Evolutionary conservation across 208 protist genomes (phyloP).

Genomic region (Leishmania major): DNA sequence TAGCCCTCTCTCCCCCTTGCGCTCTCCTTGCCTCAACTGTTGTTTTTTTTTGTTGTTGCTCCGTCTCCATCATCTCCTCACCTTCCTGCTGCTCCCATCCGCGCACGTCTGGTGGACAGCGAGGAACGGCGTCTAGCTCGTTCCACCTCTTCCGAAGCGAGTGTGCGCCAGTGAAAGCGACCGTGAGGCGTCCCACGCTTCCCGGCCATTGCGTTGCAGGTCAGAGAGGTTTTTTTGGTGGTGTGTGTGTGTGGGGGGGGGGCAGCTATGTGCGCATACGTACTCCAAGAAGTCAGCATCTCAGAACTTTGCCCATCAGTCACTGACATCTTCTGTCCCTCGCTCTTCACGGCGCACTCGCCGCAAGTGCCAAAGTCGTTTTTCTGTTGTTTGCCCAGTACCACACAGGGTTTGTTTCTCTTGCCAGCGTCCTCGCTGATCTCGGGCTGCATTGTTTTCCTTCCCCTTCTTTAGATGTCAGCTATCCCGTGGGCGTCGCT

Average conservation of each 20-base stretch:
- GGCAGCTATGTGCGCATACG: not conserved
- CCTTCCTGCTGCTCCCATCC: not conserved
- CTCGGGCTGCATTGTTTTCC: not conserved
- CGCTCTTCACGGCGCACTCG: not conserved
- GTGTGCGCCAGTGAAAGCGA: not conserved
- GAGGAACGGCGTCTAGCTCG: not conserved
- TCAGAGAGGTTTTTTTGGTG: not conserved
- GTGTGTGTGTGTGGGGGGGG: too few species aligned
- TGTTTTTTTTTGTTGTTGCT: not conserved
- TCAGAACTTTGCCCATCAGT: not conserved
- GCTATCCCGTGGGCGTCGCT: not conserved
- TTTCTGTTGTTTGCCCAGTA: not conserved
- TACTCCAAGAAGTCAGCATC: not conserved
- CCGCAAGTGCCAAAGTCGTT: not conserved
- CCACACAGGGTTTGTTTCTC: not conserved
- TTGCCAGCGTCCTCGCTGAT: not conserved
- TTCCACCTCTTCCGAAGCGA: not conserved
- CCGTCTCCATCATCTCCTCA: not conserved
- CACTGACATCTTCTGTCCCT: not conserved
- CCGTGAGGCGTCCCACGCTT: not conserved
- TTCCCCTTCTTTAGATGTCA: not conserved
- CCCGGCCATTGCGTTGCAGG: not conserved
- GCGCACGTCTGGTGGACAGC: not conserved
- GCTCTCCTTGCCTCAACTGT: not conserved
- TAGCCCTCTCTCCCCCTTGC: not conserved